These are phyloP conservation scores for Xylaria sp. DNA, from an alignment of 2,329 filamentous ascomycete genomes.

Conservation along the genomic window DNA sequence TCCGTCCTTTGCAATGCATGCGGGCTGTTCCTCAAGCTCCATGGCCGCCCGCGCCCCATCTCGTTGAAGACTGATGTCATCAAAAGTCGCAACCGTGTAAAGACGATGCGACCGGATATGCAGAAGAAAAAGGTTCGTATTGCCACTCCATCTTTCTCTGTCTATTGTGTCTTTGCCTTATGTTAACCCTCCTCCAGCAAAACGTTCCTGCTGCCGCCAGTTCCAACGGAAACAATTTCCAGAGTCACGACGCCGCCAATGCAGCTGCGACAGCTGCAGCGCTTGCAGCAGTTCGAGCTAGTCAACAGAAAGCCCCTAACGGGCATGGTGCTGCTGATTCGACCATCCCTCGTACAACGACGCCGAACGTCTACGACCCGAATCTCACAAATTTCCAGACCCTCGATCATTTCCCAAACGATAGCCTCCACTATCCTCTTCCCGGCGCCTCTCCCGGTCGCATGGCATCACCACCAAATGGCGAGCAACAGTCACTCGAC, in stretches of 20 bases:
- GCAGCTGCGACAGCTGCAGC: slow-evolving; percentile 54
- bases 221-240: slow-evolving; percentile 57
- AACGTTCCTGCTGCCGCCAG: slow-evolving; percentile 42
- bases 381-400: slow-evolving; percentile 76
- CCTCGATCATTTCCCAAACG: slow-evolving; percentile 63
- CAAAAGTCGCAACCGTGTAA: slow-evolving; percentile 97
- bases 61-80: slow-evolving; percentile 98
- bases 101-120: slow-evolving; percentile 73
- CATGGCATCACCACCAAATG: slow-evolving; percentile 45
- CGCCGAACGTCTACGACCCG: slow-evolving; percentile 68
- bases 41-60: slow-evolving; percentile 87
- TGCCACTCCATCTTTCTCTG: slow-evolving; percentile 1
- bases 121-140: slow-evolving; percentile 67
- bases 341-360: slow-evolving; percentile 72
- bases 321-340: slow-evolving; percentile 67
- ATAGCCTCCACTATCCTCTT: slow-evolving; percentile 47
- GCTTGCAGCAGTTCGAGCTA: slow-evolving; percentile 48
- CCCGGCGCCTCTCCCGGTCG: slow-evolving; percentile 50
- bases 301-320: slow-evolving; percentile 63
- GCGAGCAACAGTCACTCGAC: slow-evolving; percentile 60
- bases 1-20: slow-evolving; percentile 98
- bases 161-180: not conserved
- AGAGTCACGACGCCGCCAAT: slow-evolving; percentile 47
- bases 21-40: slow-evolving; percentile 93
- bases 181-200: slow-evolving; percentile 32